Evolutionary conservation across 306 rosid genomes (phyloP).

Genomic region (Arachis stenosperma): DNA sequence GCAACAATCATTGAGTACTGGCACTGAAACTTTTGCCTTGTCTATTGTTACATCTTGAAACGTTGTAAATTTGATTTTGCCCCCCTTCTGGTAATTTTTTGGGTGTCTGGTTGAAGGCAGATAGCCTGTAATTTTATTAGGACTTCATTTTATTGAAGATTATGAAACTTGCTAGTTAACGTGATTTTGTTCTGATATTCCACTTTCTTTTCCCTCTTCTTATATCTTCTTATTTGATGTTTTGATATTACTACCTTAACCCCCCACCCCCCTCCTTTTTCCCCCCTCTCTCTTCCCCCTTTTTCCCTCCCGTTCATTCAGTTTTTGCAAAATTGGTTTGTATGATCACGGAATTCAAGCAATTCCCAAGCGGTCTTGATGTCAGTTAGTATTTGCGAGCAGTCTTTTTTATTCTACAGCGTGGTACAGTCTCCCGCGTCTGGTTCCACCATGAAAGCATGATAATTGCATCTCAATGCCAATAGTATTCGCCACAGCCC

Average conservation of each 20-base stretch:
- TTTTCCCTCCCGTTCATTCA: background rate
- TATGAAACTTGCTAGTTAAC: slow-evolving; percentile 42
- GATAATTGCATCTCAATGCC: no score
- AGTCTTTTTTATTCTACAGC: background rate
- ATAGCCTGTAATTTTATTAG: slow-evolving; percentile 59
- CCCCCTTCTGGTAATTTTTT: slow-evolving; percentile 42
- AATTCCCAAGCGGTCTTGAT: background rate
- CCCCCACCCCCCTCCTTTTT: background rate
- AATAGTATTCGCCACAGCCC: no score
- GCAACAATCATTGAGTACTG: slow-evolving; percentile 54
- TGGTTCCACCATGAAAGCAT: no score
- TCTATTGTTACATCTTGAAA: slow-evolving; percentile 49
- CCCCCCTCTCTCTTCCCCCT: no score
- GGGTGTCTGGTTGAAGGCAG: slow-evolving; percentile 55
- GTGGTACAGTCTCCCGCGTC: no score
- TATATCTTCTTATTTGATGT: background rate
- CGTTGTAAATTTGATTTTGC: slow-evolving; percentile 45
- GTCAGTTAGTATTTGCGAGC: background rate
- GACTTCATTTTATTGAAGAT: slow-evolving; percentile 47
- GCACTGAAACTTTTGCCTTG: slow-evolving; percentile 50
- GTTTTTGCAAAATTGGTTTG: background rate
- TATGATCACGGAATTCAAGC: background rate
- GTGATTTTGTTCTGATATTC: slow-evolving; percentile 36
- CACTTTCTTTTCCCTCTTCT: background rate
- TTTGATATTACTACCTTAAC: background rate